A percentile compares a stretch with the other conserved stretches of the same genome.
These are phyloP conservation scores for Globisporangium alternatum DNA, from an alignment of 352 stramenopile genomes.

Conservation along the genomic window DNA sequence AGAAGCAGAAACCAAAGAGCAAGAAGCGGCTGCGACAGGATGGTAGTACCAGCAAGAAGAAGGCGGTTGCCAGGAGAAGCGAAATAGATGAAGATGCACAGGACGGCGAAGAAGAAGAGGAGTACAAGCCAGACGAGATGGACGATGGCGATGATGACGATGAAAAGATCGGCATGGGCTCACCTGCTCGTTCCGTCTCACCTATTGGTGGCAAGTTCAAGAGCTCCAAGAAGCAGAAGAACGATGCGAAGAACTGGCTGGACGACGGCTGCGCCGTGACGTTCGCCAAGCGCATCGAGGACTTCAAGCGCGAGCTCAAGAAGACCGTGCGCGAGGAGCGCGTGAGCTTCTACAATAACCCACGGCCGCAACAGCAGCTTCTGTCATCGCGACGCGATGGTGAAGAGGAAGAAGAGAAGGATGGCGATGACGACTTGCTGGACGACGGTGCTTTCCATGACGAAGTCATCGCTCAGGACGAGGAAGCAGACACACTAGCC, in stretches of 20 bases:
- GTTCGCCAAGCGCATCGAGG: constrained; percentile 24
- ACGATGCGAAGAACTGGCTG: constrained; percentile 25
- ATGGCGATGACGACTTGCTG: constrained; percentile 11
- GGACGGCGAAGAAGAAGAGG: constrained; percentile 13
- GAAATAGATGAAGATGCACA: not conserved
- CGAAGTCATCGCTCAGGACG: constrained; percentile 12
- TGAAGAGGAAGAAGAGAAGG: constrained; percentile 14
- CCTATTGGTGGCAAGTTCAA: constrained; percentile 9
- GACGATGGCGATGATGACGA: not conserved
- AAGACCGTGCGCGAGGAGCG: constrained; percentile 21
- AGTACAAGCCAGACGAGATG: constrained; percentile 5
- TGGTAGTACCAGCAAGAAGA: constrained; percentile 4
- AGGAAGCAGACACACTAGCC: constrained; percentile 6
- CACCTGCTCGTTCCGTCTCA: not conserved
- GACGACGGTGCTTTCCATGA: constrained; percentile 41
- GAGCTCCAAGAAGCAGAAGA: constrained; percentile 17
- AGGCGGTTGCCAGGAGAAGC: not conserved
- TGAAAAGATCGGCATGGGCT: not conserved
- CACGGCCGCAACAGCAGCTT: not conserved
- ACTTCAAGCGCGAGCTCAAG: constrained; percentile 28
- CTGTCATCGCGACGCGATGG: not conserved
- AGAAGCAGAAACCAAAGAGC: not conserved
- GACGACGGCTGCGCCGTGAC: constrained; percentile 36
- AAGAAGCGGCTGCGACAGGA: constrained; percentile 17
- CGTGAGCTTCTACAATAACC: constrained; percentile 50